Conservation (phyloP, 305 asterid species). For the Solanum hybrid region DNA sequence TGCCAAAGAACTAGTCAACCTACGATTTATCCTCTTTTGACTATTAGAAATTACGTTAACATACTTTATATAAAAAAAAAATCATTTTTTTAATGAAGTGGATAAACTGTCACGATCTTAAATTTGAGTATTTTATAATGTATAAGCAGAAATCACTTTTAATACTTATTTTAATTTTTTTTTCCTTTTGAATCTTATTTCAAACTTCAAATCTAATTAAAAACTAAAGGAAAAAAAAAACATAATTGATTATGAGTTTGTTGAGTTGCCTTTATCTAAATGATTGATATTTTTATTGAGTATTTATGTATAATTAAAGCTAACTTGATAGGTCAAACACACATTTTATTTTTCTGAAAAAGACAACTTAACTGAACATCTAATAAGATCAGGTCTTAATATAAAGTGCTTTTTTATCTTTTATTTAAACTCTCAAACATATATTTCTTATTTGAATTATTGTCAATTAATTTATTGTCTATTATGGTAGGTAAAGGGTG, state of each 20-base stretch:
- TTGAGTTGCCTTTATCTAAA: neutral
- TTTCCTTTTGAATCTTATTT: neutral
- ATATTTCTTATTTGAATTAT: neutral
- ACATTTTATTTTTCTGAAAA: neutral
- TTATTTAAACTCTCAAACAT: neutral
- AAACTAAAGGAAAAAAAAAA: neutral
- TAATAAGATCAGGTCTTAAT: neutral
- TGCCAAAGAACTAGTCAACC: neutral
- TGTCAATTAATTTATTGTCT: neutral
- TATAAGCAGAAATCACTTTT: neutral
- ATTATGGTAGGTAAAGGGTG: neutral
- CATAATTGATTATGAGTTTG: neutral
- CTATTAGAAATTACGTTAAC: neutral
- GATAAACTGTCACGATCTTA: rapidly evolving
- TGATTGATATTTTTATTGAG: neutral
- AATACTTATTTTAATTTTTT: neutral
- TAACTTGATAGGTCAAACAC: neutral
- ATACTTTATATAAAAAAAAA: neutral
- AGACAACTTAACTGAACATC: neutral
- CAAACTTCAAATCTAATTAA: neutral
- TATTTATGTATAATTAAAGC: neutral
- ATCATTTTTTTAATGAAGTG: neutral
- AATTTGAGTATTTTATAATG: neutral
- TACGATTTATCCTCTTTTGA: neutral
- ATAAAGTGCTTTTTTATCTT: neutral